Percentiles rank a stretch among this genome's conserved stretches.
Conservation (phyloP, 2,329 filamentous ascomycete species). For the Botrytis pseudocinerea region DNA sequence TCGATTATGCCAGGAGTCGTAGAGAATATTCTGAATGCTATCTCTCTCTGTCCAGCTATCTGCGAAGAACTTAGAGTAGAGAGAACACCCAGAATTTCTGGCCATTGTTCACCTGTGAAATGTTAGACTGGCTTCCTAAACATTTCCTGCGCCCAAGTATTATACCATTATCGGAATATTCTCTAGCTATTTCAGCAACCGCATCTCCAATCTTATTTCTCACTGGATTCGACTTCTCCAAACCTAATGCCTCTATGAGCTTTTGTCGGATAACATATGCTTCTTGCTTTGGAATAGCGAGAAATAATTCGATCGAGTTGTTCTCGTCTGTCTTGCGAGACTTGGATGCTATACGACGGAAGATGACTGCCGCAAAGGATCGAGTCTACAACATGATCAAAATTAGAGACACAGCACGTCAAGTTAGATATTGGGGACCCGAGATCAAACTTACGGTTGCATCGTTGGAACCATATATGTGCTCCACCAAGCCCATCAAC, state of each 20-base stretch:
- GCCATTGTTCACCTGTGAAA: slow-evolving; percentile 74
- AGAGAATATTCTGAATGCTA: slow-evolving; percentile 91
- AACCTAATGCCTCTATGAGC: slow-evolving; percentile 73
- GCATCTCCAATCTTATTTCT: slow-evolving; percentile 97
- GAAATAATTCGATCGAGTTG: slow-evolving; percentile 79
- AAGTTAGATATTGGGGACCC: no score
- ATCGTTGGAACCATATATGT: slow-evolving; percentile 72
- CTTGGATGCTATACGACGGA: slow-evolving; percentile 89
- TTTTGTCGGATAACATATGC: slow-evolving; percentile 79
- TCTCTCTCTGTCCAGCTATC: slow-evolving; percentile 83
- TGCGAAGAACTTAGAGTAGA: slow-evolving; percentile 88
- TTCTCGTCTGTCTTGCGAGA: slow-evolving; percentile 73
- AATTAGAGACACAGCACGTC: neutral
- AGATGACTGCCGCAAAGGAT: slow-evolving; percentile 90
- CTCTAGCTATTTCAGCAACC: slow-evolving; percentile 91
- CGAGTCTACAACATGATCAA: slow-evolving; percentile 61
- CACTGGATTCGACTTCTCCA: slow-evolving; percentile 71
- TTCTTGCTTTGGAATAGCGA: slow-evolving; percentile 73
- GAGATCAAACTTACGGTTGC: slow-evolving; percentile 35
- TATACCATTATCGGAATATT: slow-evolving; percentile 90
- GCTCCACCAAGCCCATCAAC: slow-evolving; percentile 91
- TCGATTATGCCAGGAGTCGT: slow-evolving; percentile 95
- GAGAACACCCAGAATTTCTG: slow-evolving; percentile 80
- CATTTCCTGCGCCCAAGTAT: slow-evolving; percentile 28
- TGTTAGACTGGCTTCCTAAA: slow-evolving; percentile 26